Evolutionary conservation across 768 basidiomycete species (phyloP).

Genomic region (Boletus rubroflammeus): DNA sequence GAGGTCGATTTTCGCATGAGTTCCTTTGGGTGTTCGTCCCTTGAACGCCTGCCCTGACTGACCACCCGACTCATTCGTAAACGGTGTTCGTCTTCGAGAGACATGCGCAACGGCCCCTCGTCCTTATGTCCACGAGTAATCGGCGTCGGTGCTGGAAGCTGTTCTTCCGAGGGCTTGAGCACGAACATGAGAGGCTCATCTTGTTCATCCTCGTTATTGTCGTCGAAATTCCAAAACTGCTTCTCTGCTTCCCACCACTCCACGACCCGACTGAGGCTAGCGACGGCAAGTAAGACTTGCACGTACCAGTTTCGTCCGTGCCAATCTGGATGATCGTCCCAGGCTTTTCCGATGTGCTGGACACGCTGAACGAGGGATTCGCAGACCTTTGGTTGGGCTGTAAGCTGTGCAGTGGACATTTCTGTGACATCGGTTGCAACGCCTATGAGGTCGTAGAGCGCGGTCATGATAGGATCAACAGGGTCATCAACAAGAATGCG

Average conservation of each 20-base stretch:
- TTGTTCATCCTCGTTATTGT: constrained; percentile 83
- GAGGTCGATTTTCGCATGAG: constrained; percentile 37
- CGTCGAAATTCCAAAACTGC: constrained; percentile 99
- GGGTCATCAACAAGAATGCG: constrained; percentile 83
- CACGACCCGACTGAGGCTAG: constrained; percentile 91
- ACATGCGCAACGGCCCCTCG: constrained; percentile 36
- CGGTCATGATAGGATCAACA: constrained; percentile 83
- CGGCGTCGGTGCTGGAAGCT: constrained; percentile 36
- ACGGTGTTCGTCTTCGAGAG: constrained; percentile 33
- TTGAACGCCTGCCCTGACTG: constrained; percentile 49
- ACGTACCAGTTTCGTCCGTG: constrained; percentile 98
- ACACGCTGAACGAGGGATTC: constrained; percentile 86
- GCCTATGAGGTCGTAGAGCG: constrained; percentile 87
- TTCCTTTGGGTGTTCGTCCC: constrained; percentile 57
- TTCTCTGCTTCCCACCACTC: constrained; percentile 99
- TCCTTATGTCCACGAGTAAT: constrained; percentile 36
- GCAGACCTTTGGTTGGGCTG: constrained; percentile 79
- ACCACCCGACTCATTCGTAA: constrained; percentile 48
- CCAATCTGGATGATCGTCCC: constrained; percentile 99
- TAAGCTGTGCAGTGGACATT: constrained; percentile 83
- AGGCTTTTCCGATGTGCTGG: constrained; percentile 87
- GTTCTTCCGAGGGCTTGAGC: constrained; percentile 80
- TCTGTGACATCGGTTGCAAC: constrained; percentile 93
- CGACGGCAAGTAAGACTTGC: constrained; percentile 91
- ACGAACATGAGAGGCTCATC: constrained; percentile 93